Evolutionary conservation across 208 protist species (phyloP).

Genomic region (Endotrypanum monterogeii): DNA sequence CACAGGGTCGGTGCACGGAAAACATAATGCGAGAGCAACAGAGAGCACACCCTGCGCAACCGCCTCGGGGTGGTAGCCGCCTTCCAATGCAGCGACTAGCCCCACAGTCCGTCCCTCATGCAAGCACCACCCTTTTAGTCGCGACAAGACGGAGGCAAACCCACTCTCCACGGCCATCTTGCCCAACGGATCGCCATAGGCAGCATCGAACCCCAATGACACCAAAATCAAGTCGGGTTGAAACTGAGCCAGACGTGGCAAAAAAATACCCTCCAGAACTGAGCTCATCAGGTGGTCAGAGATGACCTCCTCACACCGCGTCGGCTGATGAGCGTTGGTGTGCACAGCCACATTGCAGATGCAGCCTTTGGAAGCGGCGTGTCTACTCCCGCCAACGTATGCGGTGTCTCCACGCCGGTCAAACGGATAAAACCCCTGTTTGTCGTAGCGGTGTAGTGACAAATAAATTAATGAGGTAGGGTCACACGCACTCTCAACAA

Average conservation of each 20-base stretch:
- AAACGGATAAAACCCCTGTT: constrained; percentile 69
- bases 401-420: constrained; percentile 38
- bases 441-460: constrained; percentile 83
- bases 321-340: constrained; percentile 51
- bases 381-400: constrained; percentile 38
- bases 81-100: constrained; percentile 71
- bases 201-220: constrained; percentile 92
- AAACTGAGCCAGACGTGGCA: constrained; percentile 76
- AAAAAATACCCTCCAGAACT: constrained; percentile 60
- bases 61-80: constrained; percentile 75
- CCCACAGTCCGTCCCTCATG: constrained; percentile 30
- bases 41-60: constrained; percentile 67
- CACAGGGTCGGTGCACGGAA: constrained; percentile 38
- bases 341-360: constrained; percentile 83
- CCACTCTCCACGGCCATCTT: constrained; percentile 83
- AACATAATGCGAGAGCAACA: constrained; percentile 63
- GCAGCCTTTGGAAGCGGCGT: constrained; percentile 26
- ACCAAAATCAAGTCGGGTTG: constrained; percentile 83
- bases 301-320: constrained; percentile 61
- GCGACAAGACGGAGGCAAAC: constrained; percentile 49
- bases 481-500: constrained; percentile 67
- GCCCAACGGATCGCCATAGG: constrained; percentile 88
- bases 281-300: constrained; percentile 72
- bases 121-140: constrained; percentile 63
- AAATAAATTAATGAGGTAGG: constrained; percentile 65